Evolutionary conservation across 202 grass and related monocot species (phyloP), one percentile per base, ranked within the genome.

Genomic region (Panicum hallii): DNA sequence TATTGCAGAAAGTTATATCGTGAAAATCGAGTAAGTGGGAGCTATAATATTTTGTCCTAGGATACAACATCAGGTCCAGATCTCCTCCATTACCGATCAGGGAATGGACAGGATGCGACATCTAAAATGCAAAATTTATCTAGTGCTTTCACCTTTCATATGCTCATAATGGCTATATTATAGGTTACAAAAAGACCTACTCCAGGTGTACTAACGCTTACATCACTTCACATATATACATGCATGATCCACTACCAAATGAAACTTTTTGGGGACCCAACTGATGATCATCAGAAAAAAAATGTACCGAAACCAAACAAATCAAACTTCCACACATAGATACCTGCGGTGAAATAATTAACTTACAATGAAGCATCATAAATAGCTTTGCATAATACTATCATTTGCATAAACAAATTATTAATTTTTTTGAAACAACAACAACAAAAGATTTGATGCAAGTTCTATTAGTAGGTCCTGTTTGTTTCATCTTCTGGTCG

Each of bases 11-110:
- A 87, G 79, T 71, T 63, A 52, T 73, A 82, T 43, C 50, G 50
- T 53, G 56, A 71, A 52, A 71, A 52, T 45, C 67, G 55, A 63
- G 67, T 70, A 62, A 87, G 79, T 87, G 86, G 85, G 45, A 71
- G 64, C 55, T 53, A 77, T 87, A 82, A 70, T 26, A 26, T 26
- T 87, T 87, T 83, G 79, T 83, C 79, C 64, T 88, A 88, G 86
- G 73, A 72, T 89, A 60, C 50, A 80, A 80, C 77, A 63, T 81
- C 63, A 55, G 10, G 32, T 89, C 63, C 76, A 84, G 82, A 84
- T 84, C 72, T 80, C 58, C 49, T 58, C 75, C 87, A 84, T 89
- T 62, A 84, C 28, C 15, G 20, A 14, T 30, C 45, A 67, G n/a
- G 20, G 30, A 69, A 84, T 80, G 16, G 87, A 69, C 87, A 89